Base-by-base conservation (phyloP, 2,329 filamentous ascomycete species). In the Curvularia eragrostidis region DNA sequence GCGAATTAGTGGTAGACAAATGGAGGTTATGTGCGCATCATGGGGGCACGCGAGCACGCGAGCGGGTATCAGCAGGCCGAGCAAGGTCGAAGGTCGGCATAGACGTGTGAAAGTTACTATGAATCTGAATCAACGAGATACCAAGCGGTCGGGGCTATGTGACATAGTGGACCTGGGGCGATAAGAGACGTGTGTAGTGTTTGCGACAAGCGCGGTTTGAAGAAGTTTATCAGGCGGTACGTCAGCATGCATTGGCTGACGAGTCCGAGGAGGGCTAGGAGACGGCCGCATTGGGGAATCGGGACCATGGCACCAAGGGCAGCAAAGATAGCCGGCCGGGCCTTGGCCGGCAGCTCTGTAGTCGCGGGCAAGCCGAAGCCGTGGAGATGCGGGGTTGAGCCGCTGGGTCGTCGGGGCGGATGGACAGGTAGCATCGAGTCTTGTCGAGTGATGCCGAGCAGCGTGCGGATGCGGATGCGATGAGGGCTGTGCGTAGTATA, bases 211-310 rank as follows among this genome's bases (percentile, higher is more conserved):
- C 26, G 28, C 36, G 10, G 54, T 39, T 36, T 26, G 32, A 52
- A 36, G n/a, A 52, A 26, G 41, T 30, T 39, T 41, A 28, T 26
- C 26, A 19, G 34, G 13, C 21, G 15, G 55, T 55, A 63, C 61
- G 63, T 65, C 61, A 64, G 56, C 58, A 42, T 44, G 59, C 63
- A 54, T 56, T 38, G 56, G 61, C 56, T 46, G 26, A 57, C 48
- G 49, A 51, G 28, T 39, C 26, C 24, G 36, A 41, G 18, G 44
- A 13, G 41, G 41, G 48, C 34, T 36, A 51, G 26, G 58, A 24
- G 36, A 48, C 24, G 52, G 32, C 36, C 43, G 49, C 41, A 34
- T 28, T 56, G 46, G 56, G 50, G 52, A 49, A 42, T 54, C 54
- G 58, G 50, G 54, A 47, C 42, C 39, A 39, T 28, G 49, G 18